These are phyloP conservation scores for Apiospora kogelbergensis DNA, from an alignment of 2,329 filamentous ascomycete species.

Conservation along the genomic window DNA sequence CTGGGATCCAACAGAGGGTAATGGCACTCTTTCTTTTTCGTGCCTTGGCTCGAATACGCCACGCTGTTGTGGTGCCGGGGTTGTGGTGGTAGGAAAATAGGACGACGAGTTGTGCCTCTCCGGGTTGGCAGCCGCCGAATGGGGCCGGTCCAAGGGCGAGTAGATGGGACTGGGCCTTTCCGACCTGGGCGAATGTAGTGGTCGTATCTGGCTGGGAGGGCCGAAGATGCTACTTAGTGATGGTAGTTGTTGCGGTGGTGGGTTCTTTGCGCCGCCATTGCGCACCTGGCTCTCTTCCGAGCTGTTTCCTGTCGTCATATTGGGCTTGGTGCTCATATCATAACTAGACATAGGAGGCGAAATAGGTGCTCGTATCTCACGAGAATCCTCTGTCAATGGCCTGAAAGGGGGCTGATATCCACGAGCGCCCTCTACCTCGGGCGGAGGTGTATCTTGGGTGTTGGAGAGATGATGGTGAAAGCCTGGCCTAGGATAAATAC, in stretches of 20 bases:
- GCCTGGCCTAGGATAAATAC: slow-evolving; percentile 52
- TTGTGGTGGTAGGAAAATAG: slow-evolving; percentile 45
- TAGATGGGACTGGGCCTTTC: slow-evolving; percentile 44
- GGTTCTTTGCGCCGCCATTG: slow-evolving; percentile 27
- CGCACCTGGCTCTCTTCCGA: slow-evolving; percentile 37
- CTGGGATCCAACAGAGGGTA: slow-evolving; percentile 31
- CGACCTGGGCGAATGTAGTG: slow-evolving; percentile 45
- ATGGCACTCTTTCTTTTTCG: slow-evolving; percentile 40
- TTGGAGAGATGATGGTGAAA: slow-evolving; percentile 47
- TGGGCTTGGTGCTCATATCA: slow-evolving; percentile 47
- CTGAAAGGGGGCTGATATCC: slow-evolving; percentile 45
- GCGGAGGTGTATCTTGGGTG: slow-evolving; percentile 51
- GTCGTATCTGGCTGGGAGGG: slow-evolving; percentile 42
- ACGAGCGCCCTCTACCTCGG: slow-evolving; percentile 53
- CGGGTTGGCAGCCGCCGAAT: slow-evolving; percentile 35
- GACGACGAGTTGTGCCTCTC: slow-evolving; percentile 42
- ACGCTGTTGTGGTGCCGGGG: slow-evolving; percentile 43
- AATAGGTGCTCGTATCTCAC: slow-evolving; percentile 36
- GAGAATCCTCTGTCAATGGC: slow-evolving; percentile 32
- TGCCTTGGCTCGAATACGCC: slow-evolving; percentile 46
- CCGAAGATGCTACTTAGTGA: slow-evolving; percentile 59
- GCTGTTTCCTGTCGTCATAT: slow-evolving; percentile 42
- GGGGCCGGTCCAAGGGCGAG: slow-evolving; percentile 49
- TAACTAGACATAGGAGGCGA: slow-evolving; percentile 60
- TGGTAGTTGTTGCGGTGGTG: slow-evolving; percentile 42